Base-by-base conservation (phyloP, 805 yeast genomes). In the Maudiozyma barnettii region DNA sequence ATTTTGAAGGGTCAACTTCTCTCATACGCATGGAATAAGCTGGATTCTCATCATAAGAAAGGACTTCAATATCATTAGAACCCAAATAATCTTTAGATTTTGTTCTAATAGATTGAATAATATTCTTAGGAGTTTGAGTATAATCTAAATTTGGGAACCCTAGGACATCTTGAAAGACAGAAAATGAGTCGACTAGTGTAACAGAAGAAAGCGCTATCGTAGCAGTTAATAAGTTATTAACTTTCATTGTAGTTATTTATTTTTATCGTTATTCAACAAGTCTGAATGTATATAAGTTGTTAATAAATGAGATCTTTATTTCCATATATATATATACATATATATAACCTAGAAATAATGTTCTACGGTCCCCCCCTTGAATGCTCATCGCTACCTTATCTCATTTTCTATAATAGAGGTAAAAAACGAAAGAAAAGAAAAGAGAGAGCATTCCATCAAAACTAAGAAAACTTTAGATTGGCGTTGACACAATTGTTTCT, bases 1-100 rank as follows among this genome's bases (percentile, higher is more conserved):
- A 74, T 41, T 51, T 53, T 4, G 54, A 39, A 18, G 66, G 66
- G 30, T 58, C 58, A 7, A 59, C 59, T 12, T 50, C 33, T 40
- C 54, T 56, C n/a, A 58, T 41, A 45, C 66, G 56, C 44, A 60
- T 42, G 10, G 56, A 50, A 43, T 60, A 61, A 36, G 49, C 45
- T 7, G 47, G 46, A 39, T 58, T 58, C 14, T 55, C 45, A 3
- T 45, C 47, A 23, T 45, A 45, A 5, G 36, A 9, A 18, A 38
- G 26, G 14, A 21, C 30, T n/a, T 21, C 14, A 18, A 39, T 13
- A 6, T 39, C 41, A 10, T 39, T 22, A 7, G 39, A 23, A 12
- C 26, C 39, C 12, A 45, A 31, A 13, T 35, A 33, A 4, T 13
- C 12, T 20, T 41, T 37, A 2, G 58, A 51, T 29, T 38, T 33